Conservation (phyloP, 176 grass and related monocot genomes). For the Eremochloa ophiuroides region DNA sequence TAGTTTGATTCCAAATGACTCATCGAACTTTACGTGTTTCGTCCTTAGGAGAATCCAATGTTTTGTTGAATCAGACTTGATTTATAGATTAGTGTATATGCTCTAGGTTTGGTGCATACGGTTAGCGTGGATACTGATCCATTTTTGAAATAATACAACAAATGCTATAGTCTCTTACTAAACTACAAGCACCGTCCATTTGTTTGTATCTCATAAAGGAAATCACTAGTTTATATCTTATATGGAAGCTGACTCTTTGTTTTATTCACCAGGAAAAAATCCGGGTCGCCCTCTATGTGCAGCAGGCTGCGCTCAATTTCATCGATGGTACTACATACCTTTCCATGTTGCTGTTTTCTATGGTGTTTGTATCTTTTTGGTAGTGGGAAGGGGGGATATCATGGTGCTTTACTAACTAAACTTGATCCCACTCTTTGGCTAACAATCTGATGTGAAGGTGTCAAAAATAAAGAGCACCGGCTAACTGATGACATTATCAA, state of each 20-base stretch:
- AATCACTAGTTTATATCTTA: too few relatives aligned
- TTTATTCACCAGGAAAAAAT: not conserved
- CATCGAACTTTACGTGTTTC: not conserved
- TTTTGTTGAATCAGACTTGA: not conserved
- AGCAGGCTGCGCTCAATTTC: not conserved
- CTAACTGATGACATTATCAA: conserved; percentile 68
- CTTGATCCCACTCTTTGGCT: not conserved
- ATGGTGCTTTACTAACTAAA: not conserved
- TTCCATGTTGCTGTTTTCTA: too few relatives aligned
- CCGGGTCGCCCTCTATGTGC: not conserved
- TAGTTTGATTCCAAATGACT: too few relatives aligned
- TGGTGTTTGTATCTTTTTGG: too few relatives aligned
- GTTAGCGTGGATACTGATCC: too few relatives aligned
- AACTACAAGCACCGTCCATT: too few relatives aligned
- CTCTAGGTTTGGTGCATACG: not conserved
- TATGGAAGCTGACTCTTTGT: too few relatives aligned
- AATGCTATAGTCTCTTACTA: too few relatives aligned
- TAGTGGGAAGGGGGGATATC: too few relatives aligned
- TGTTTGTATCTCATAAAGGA: too few relatives aligned
- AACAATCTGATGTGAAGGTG: conserved; percentile 38
- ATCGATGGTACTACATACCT: not conserved
- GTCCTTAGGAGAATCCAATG: not conserved
- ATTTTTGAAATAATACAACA: too few relatives aligned
- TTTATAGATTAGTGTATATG: not conserved
- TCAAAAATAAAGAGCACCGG: conserved; percentile 45